Evolutionary conservation across 2,329 filamentous ascomycete genomes (phyloP).

Genomic region (Fusarium poae): DNA sequence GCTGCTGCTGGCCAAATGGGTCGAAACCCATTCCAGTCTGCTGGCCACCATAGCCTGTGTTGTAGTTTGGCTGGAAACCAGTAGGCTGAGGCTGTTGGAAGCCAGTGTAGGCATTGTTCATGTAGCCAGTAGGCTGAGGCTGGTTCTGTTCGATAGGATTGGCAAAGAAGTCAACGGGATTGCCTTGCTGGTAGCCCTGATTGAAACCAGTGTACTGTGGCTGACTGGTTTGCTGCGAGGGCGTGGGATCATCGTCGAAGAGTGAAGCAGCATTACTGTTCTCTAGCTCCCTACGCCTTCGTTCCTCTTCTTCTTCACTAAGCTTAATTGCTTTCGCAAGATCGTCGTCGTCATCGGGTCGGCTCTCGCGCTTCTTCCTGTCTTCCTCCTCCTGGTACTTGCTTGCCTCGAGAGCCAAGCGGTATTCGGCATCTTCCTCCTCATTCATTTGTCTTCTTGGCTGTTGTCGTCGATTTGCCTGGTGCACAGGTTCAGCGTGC

Average conservation of each 20-base stretch:
- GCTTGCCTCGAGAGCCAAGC: conserved; percentile 91
- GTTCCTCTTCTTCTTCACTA: conserved; percentile 93
- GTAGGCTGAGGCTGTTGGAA: conserved; percentile 63
- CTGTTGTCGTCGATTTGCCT: conserved; percentile 56
- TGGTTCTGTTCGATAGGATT: conserved; percentile 87
- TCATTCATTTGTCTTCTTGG: conserved; percentile 69
- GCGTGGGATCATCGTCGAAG: conserved; percentile 82
- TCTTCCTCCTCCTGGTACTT: conserved; percentile 96
- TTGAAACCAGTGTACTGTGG: conserved; percentile 91
- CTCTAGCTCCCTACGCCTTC: conserved; percentile 87
- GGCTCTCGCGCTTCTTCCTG: conserved; percentile 75
- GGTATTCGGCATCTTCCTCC: conserved; percentile 92
- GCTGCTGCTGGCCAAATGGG: conserved; percentile 68
- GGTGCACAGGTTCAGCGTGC: conserved; percentile 53
- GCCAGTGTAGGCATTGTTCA: conserved; percentile 68
- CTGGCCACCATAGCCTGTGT: conserved; percentile 72
- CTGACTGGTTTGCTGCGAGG: conserved; percentile 67
- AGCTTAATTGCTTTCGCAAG: conserved; percentile 94
- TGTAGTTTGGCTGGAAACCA: conserved; percentile 70
- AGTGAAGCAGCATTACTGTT: conserved; percentile 85
- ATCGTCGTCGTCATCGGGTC: conserved; percentile 82
- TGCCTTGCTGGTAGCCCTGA: conserved; percentile 97
- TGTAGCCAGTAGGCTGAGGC: conserved; percentile 82
- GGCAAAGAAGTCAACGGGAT: conserved; percentile 95
- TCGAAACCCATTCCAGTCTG: conserved; percentile 78